A percentile compares a stretch with the other conserved stretches of the same genome.
Conservation (phyloP, 129 eudicot genomes). For the Saposhnikovia divaricata region DNA sequence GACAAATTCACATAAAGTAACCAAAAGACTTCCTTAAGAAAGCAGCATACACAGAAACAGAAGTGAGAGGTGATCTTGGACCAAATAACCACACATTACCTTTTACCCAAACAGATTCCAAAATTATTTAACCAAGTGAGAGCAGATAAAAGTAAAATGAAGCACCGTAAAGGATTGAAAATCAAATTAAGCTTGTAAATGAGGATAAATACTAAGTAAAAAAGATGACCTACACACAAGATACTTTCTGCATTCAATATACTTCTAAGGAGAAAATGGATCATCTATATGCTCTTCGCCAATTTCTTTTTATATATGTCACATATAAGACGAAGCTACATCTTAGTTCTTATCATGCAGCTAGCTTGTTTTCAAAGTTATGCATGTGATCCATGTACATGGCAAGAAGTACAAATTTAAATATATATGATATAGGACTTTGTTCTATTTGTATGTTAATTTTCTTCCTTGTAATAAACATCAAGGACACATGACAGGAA, state of each 20-base stretch:
- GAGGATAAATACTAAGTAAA: not conserved
- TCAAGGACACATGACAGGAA: not conserved
- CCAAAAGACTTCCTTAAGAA: not conserved
- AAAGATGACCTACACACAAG: not conserved
- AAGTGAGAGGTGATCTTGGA: not conserved
- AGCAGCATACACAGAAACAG: not conserved
- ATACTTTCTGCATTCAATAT: not conserved
- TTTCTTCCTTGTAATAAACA: not conserved
- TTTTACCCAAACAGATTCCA: not conserved
- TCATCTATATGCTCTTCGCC: not conserved
- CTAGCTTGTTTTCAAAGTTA: not conserved
- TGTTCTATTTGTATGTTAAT: not conserved
- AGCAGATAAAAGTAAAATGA: not conserved
- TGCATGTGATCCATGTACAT: not conserved
- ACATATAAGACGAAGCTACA: not conserved
- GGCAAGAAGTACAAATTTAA: not conserved
- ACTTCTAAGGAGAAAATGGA: not conserved
- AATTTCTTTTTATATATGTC: not conserved
- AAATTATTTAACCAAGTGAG: not conserved
- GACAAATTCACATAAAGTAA: not conserved
- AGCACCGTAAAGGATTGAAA: not conserved
- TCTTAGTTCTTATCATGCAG: not conserved
- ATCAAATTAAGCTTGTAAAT: not conserved
- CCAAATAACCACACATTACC: not conserved
- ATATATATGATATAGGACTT: no score